Evolutionary conservation across 2,329 filamentous ascomycete genomes (phyloP), one percentile per base, ranked within the genome.

Genomic region (Aureobasidium namibiae): DNA sequence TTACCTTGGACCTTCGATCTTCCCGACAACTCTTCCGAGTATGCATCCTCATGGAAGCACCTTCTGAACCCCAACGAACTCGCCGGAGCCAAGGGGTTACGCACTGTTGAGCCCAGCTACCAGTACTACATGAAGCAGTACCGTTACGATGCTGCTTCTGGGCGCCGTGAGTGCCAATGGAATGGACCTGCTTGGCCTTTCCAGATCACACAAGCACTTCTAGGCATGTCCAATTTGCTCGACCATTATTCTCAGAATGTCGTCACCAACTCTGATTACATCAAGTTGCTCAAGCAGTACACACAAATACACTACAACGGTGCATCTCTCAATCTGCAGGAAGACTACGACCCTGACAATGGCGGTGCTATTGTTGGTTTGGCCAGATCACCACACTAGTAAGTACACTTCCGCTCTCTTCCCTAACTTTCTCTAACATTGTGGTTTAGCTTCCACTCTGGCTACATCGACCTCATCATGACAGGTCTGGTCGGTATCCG

Each of bases 61-160:
- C 64, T 75, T 3, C 62, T 73, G 3, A 68, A 75, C 49, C 63
- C 65, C 6, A 68, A 67, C 2, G 65, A 72, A 38, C 64, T 76
- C 1, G 65, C 66, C 6, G 74, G 73, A 0, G 52, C 66, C 4
- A 68, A 69, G 33, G 74, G 75, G 10, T 65, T 77, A 29, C 68
- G 74, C 8, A 77, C 75, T 9, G 71, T 70, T n/a, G 75, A 76
- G 52, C 74, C 75, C 1, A 73, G 69, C 41, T 77, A 75, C 60
- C 63, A 77, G 61, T 76, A 76, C 61, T 77, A 75, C 65, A 76
- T 77, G 75, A 68, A 67, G 0, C 73, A 75, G 62, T 75, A 75
- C 61, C 67, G 73, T 8, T 77, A 76, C 59, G 69, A 73, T 42
- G 68, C 68, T 31, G 26, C 44, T 18, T 31, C 44, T 10, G 65